phyloP scores from a whole-genome alignment of 192 early-diverging fungal genomes.

The Coemansia brasiliensis region DNA sequence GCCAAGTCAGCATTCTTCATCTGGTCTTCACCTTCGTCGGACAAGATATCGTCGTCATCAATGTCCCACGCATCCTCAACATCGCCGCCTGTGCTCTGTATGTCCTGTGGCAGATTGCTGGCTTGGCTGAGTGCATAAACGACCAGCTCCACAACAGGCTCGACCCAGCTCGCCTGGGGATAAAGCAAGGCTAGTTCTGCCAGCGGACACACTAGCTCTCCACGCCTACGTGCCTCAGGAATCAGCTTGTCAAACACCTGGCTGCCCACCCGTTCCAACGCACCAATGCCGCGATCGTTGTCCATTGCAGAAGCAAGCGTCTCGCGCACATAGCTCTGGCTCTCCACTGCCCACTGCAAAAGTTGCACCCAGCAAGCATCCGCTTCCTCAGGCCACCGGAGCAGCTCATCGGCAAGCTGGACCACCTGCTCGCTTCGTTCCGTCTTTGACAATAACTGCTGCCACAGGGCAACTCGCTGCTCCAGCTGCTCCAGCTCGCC shows the following conservation, averaged over 20 bases:
- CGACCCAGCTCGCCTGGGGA: not conserved
- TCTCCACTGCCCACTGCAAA: constrained; percentile 18
- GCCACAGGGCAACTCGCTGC: constrained; percentile 1
- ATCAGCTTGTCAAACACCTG: constrained; percentile 14
- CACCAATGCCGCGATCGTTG: not conserved
- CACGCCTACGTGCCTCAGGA: not conserved
- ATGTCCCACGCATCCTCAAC: constrained; percentile 27
- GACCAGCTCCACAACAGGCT: constrained; percentile 29
- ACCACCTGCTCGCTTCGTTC: not conserved
- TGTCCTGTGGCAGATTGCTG: no score
- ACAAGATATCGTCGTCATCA: constrained; percentile 33
- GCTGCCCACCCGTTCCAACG: not conserved
- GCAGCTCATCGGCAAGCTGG: constrained; percentile 20
- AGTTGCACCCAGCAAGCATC: constrained; percentile 12
- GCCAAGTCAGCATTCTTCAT: no score
- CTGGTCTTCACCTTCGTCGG: constrained; percentile 9
- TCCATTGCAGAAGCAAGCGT: not conserved
- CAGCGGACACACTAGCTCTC: not conserved
- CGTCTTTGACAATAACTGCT: not conserved
- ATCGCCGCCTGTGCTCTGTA: no score
- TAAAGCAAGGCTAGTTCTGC: constrained; percentile 6
- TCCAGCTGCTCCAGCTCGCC: no score
- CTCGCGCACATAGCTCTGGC: not conserved
- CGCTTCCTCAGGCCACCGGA: constrained; percentile 9
- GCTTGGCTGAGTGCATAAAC: constrained; percentile 8